Conservation (phyloP, 768 basidiomycete genomes). For the Megacollybia marginata region DNA sequence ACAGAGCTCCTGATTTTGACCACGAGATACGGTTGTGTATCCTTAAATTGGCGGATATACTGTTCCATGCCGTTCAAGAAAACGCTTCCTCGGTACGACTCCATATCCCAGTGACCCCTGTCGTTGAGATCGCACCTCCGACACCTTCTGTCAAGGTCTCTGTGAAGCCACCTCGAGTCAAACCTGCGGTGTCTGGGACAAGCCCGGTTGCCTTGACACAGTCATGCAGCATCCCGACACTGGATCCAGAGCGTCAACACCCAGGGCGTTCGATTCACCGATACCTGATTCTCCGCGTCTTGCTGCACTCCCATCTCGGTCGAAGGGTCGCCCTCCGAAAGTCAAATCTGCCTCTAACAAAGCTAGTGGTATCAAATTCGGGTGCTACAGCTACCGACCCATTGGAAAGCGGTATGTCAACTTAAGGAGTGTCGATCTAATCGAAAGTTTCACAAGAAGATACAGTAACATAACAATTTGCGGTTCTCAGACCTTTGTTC, state of each 20-base stretch:
- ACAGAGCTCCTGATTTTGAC: conserved; percentile 69
- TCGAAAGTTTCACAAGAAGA: too few species aligned
- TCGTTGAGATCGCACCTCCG: conserved; percentile 51
- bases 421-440: too few species aligned
- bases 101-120: conserved; percentile 69
- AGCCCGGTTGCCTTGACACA: conserved; percentile 32
- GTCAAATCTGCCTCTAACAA: conserved; percentile 49
- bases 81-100: conserved; percentile 80
- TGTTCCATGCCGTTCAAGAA: conserved; percentile 79
- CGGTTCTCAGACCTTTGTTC: too few species aligned
- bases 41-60: conserved; percentile 85
- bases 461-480: too few species aligned
- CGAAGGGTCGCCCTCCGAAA: conserved; percentile 14
- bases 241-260: conserved; percentile 8
- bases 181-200: conserved; percentile 29
- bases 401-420: too few species aligned
- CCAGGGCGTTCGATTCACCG: conserved; percentile 10
- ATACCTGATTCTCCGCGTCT: conserved; percentile 7
- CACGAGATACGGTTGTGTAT: conserved; percentile 88
- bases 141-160: conserved; percentile 47
- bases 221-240: not conserved
- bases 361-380: conserved; percentile 70
- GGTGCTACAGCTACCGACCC: too few species aligned
- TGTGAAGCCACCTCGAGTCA: conserved; percentile 32
- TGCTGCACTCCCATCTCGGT: conserved; percentile 8